Evolutionary conservation across 1,139 yeast species (phyloP).

Genomic region (Arxiozyma slooffiae): DNA sequence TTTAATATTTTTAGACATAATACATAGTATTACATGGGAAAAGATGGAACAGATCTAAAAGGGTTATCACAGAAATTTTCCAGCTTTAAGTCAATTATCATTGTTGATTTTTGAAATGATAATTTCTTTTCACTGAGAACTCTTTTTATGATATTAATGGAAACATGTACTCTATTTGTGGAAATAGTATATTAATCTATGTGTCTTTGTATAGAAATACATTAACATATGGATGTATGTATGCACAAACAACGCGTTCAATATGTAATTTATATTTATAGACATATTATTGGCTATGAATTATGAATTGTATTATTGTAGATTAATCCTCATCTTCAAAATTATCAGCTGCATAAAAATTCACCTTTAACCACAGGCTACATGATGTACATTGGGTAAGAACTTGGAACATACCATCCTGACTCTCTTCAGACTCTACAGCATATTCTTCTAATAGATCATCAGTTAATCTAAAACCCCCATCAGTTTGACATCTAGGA

Average conservation of each 20-base stretch:
- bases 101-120: too few species aligned
- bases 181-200: background rate
- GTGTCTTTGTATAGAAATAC: too few species aligned
- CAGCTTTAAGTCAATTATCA: background rate
- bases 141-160: background rate
- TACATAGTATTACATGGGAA: background rate
- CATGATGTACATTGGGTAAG: constrained; percentile 73
- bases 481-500: constrained; percentile 56
- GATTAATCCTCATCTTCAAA: constrained; percentile 8
- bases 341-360: constrained; percentile 37
- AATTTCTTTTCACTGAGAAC: background rate
- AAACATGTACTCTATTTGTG: background rate
- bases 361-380: constrained; percentile 73
- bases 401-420: constrained; percentile 49
- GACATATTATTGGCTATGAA: too few species aligned
- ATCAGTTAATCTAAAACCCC: constrained; percentile 53
- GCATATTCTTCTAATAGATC: constrained; percentile 46
- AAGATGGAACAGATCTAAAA: background rate
- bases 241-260: too few species aligned
- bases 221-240: too few species aligned
- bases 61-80: background rate
- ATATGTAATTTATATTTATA: too few species aligned
- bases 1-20: too few species aligned
- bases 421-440: constrained; percentile 35
- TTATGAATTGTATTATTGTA: too few species aligned